Base-by-base conservation (phyloP, 192 early-diverging fungal species). In the Podila epigama region DNA sequence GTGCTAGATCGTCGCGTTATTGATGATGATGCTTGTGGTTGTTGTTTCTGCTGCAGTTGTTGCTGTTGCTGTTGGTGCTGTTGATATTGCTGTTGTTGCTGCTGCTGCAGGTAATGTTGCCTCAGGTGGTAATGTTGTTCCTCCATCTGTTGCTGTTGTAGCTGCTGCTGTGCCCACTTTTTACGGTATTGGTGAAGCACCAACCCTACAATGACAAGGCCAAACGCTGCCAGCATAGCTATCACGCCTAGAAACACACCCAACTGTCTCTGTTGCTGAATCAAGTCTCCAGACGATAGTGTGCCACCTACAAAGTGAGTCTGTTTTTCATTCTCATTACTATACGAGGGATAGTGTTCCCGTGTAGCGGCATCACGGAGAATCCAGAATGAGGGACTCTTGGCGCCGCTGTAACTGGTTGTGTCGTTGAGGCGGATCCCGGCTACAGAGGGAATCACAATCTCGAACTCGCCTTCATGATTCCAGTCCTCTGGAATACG, bases 401-500 rank as follows among this genome's bases (percentile, higher is more conserved):
- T 51, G 41, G 60, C n/a, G 29, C 29, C 16, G 1, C 15, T 3
- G 44, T 20, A 18, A 29, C 29, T 62, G 60, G 31, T 18, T 11
- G 5, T 28, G 10, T 41, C 25, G 27, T 40, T 36, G n/a, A 22
- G 37, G 53, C 57, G 37, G 29, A 44, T 28, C 34, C 20, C 42
- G 25, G 52, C 36, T 27, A 41, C 15, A 18, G 64, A 67, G 2
- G 64, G 64, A 37, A 68, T 62, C 48, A 41, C 34, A 37, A 77
- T 64, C 56, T 77, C 66, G 34, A 77, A 77, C 51, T 68, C 73
- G 1, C 73, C 73, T 55, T 77, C 73, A 32, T 68, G 68, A 33
- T 52, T 54, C 73, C 73, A 77, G 51, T 77, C 61, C 28, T 63
- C 60, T 48, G 73, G 73, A 63, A 77, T 64, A 36, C 35, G 58